Evolutionary conservation across 2,329 filamentous ascomycete genomes (phyloP), one percentile per base, ranked within the genome.

Genomic region (Bipolaris cookei): DNA sequence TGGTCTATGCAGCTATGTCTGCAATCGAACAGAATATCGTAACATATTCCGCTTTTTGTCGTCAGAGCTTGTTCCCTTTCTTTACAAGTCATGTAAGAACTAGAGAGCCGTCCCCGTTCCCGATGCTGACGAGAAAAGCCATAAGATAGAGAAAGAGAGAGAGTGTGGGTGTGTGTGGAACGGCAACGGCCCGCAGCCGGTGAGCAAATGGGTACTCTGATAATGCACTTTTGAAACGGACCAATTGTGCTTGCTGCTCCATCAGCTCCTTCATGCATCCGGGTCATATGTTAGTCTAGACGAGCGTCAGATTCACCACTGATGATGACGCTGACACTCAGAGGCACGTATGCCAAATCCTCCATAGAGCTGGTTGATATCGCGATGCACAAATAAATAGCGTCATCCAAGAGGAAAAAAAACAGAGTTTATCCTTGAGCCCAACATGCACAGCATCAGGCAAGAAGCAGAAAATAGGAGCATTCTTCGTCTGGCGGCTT

Each of bases 151-250:
- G 28, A 30, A 10, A 11, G 8, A 11, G 21, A 1, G 28, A 4
- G 28, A 11, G 10, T 13, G 25, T 8, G 4, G 54, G 56, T 51
- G 58, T 55, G 38, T 44, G 18, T 55, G n/a, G 21, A 63, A 49
- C 63, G 59, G 64, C 55, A 54, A 41, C 64, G 64, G 63, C 61
- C 64, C 63, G 65, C 54, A 25, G 54, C 53, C 59, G 63, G 63
- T 60, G 39, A 53, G 37, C 25, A 37, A 42, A 42, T 25, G 13
- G 7, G 32, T 32, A n/a, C n/a, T 48, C 16, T 48, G 45, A 45
- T 48, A 48, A n/a, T 34, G 20, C 45, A 4, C 25, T 25, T 14
- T 48, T 38, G 32, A 21, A 38, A 25, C 14, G 21, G 20, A 28
- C 45, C 32, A 37, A 28, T 28, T n/a, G 14, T 38, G 6, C 6